Evolutionary conservation across 1,139 yeast species (phyloP).

Genomic region (Yamadazyma membranifaciens): DNA sequence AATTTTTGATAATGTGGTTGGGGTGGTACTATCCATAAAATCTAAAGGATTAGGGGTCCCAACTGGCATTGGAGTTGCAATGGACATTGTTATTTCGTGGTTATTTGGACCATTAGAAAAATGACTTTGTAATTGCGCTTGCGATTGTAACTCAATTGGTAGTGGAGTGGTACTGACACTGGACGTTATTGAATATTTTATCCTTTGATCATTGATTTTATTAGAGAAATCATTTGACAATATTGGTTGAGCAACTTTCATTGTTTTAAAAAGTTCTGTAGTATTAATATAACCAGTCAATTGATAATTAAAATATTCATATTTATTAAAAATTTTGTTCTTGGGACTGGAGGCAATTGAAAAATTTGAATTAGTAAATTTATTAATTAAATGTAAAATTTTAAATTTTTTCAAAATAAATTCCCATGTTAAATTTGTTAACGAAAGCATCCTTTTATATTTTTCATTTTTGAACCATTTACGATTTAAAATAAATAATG

Average conservation of each 20-base stretch:
- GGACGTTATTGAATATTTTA: slow-evolving; percentile 5
- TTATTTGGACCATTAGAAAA: no score
- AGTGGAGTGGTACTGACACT: slow-evolving; percentile 5
- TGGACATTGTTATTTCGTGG: slow-evolving; percentile 3
- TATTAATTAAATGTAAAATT: slow-evolving; percentile 30
- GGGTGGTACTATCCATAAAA: slow-evolving; percentile 7
- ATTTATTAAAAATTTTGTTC: slow-evolving; percentile 17
- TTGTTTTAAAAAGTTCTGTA: slow-evolving; percentile 40
- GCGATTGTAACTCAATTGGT: not conserved
- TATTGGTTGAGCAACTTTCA: slow-evolving; percentile 46
- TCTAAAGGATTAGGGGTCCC: slow-evolving; percentile 7
- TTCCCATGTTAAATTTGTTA: slow-evolving; percentile 46
- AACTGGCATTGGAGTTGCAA: slow-evolving; percentile 6
- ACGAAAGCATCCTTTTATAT: slow-evolving; percentile 44
- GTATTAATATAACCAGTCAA: slow-evolving; percentile 39
- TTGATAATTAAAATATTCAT: slow-evolving; percentile 42
- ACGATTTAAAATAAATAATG: slow-evolving; percentile 41
- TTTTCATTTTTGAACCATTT: slow-evolving; percentile 50
- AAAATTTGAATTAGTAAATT: slow-evolving; percentile 23
- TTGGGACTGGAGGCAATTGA: slow-evolving; percentile 14
- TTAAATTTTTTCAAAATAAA: slow-evolving; percentile 38
- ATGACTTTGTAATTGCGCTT: not conserved
- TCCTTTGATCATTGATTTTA: slow-evolving; percentile 13
- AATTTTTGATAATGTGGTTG: slow-evolving; percentile 6
- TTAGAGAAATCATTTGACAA: slow-evolving; percentile 14